Evolutionary conservation across 2,329 filamentous ascomycete species (phyloP).

Genomic region (Metarhizium robertsii): DNA sequence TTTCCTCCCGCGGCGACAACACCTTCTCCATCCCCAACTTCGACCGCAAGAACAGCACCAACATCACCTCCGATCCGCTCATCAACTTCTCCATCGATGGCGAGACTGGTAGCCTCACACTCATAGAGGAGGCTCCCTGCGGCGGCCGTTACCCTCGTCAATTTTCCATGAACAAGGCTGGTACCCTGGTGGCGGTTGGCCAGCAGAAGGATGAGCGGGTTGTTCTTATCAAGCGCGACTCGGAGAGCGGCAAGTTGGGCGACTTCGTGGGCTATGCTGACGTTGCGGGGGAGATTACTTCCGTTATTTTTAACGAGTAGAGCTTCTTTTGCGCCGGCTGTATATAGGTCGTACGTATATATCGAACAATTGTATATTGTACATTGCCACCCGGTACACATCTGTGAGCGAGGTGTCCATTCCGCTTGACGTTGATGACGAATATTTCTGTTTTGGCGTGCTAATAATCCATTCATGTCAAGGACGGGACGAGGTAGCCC

Average conservation of each 20-base stretch:
- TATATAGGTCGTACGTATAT: no score
- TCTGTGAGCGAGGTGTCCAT: no score
- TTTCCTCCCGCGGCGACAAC: constrained; percentile 58
- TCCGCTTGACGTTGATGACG: no score
- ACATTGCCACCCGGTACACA: no score
- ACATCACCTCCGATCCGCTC: constrained; percentile 52
- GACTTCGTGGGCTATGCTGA: constrained; percentile 32
- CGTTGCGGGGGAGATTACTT: constrained; percentile 35
- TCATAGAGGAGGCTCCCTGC: constrained; percentile 49
- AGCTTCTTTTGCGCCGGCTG: no score
- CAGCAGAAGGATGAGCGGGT: constrained; percentile 53
- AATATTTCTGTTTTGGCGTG: no score
- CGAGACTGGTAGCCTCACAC: constrained; percentile 42
- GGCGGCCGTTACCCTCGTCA: constrained; percentile 59
- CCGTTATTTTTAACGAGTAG: constrained; percentile 37
- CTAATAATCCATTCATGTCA: no score
- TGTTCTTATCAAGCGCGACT: constrained; percentile 51
- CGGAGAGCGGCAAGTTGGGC: constrained; percentile 46
- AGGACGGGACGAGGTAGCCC: no score
- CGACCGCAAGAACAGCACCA: constrained; percentile 30
- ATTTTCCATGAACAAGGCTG: constrained; percentile 56
- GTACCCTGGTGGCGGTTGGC: constrained; percentile 55
- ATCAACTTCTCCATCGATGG: constrained; percentile 49
- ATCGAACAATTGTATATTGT: no score
- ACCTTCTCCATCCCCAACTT: constrained; percentile 38